phyloP scores from a whole-genome alignment of 192 early-diverging fungal genomes.

The Phycomyces blakesleeanus region DNA sequence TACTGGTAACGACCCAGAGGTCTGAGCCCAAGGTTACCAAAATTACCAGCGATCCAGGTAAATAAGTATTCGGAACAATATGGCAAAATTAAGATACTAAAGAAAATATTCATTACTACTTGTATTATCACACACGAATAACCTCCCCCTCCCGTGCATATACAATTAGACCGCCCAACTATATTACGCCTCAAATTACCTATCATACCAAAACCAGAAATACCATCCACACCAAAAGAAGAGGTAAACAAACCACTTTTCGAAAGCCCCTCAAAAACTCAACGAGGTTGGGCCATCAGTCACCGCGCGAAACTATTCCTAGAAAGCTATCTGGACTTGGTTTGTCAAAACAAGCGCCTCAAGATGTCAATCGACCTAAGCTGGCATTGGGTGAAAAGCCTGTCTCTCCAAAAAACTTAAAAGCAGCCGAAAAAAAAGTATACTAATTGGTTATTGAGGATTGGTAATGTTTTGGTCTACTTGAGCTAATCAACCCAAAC shows the following conservation, averaged over 20 bases:
- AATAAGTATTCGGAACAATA: too few species aligned
- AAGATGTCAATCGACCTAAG: constrained; percentile 22
- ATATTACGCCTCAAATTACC: constrained; percentile 8
- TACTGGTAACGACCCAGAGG: background rate
- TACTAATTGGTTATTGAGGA: background rate
- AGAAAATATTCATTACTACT: background rate
- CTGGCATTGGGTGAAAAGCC: constrained; percentile 21
- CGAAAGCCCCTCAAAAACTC: background rate
- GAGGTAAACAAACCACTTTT: background rate
- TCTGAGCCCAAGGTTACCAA: background rate
- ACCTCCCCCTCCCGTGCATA: background rate
- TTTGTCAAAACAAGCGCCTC: constrained; percentile 3
- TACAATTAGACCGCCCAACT: background rate
- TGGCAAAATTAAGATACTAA: too few species aligned
- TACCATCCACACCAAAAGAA: background rate
- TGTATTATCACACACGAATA: background rate
- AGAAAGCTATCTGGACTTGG: constrained; percentile 4
- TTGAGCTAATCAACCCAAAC: too few species aligned
- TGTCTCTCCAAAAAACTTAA: background rate
- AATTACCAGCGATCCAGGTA: too few species aligned
- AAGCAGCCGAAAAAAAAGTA: constrained; percentile 15
- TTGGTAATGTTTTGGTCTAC: too few species aligned
- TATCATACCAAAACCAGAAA: constrained; percentile 1
- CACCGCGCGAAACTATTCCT: background rate
- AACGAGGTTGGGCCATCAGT: background rate